Evolutionary conservation across 2,329 filamentous ascomycete species (phyloP).

Genomic region (Trichophyton mentagrophytes): DNA sequence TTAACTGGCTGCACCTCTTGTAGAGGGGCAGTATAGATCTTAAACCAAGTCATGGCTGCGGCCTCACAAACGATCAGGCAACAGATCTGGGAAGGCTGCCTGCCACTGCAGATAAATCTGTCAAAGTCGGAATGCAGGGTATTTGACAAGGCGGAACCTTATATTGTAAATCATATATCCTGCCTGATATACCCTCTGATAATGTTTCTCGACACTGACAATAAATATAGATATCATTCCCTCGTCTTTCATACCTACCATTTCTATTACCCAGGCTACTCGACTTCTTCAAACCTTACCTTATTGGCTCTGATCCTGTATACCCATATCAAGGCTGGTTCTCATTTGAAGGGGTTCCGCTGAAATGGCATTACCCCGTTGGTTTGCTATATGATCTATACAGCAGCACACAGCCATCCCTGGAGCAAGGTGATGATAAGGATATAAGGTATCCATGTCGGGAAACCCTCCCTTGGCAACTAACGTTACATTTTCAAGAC

Average conservation of each 20-base stretch:
- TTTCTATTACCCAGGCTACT: conserved; percentile 51
- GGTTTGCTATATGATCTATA: conserved; percentile 60
- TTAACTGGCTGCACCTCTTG: neutral
- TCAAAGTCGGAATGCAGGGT: conserved; percentile 47
- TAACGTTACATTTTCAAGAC: conserved; percentile 49
- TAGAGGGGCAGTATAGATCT: neutral
- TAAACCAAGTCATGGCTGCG: neutral
- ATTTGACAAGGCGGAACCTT: conserved; percentile 48
- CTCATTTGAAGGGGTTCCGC: conserved; percentile 52
- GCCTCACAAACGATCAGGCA: conserved; percentile 26
- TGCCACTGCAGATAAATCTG: conserved; percentile 48
- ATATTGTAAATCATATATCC: conserved; percentile 35
- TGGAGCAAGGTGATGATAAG: conserved; percentile 12
- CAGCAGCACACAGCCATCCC: conserved; percentile 39
- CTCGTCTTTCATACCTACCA: conserved; percentile 56
- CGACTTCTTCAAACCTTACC: conserved; percentile 45
- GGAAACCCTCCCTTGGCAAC: conserved; percentile 45
- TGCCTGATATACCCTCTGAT: neutral
- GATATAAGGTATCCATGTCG: neutral
- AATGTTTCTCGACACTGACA: conserved; percentile 1
- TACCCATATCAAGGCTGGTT: conserved; percentile 47
- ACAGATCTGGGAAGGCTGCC: conserved; percentile 45
- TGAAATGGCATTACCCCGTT: conserved; percentile 61
- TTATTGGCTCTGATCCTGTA: conserved; percentile 45
- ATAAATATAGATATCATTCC: conserved; percentile 41